These are phyloP conservation scores for Aspergillus sp. DNA, from an alignment of 2,329 filamentous ascomycete genomes.

Conservation along the genomic window DNA sequence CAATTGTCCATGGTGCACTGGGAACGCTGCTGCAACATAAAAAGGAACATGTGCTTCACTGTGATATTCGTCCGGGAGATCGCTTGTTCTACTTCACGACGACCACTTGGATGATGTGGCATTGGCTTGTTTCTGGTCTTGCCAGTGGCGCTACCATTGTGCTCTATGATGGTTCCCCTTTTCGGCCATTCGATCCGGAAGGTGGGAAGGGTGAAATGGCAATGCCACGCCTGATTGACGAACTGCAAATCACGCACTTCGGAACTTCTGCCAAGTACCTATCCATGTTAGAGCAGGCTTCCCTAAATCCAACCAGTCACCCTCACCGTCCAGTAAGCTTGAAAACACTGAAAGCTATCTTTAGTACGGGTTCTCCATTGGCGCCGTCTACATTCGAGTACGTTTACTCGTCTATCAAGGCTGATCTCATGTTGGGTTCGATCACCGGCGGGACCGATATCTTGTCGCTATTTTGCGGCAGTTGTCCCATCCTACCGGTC, in stretches of 20 bases:
- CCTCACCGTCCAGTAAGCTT: conserved; percentile 42
- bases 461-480: conserved; percentile 88
- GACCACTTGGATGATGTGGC: conserved; percentile 99
- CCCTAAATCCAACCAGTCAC: conserved; percentile 60
- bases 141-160: conserved; percentile 80
- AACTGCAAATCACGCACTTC: conserved; percentile 84
- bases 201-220: conserved; percentile 70
- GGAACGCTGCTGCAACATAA: conserved; percentile 95
- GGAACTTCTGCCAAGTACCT: conserved; percentile 95
- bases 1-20: conserved; percentile 87
- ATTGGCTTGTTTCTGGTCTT: conserved; percentile 87
- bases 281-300: conserved; percentile 81
- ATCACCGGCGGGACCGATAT: conserved; percentile 98
- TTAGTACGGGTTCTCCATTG: conserved; percentile 89
- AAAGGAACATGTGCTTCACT: conserved; percentile 89
- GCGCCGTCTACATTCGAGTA: conserved; percentile 92
- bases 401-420: conserved; percentile 80
- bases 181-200: conserved; percentile 64
- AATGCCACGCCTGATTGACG: conserved; percentile 78
- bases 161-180: conserved; percentile 90
- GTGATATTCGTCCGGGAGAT: conserved; percentile 71
- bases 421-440: conserved; percentile 79
- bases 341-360: conserved; percentile 74
- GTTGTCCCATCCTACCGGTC: conserved; percentile 74
- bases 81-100: conserved; percentile 92